These are phyloP conservation scores for Auriscalpium microsporum DNA, from an alignment of 768 basidiomycete genomes.

Conservation along the genomic window DNA sequence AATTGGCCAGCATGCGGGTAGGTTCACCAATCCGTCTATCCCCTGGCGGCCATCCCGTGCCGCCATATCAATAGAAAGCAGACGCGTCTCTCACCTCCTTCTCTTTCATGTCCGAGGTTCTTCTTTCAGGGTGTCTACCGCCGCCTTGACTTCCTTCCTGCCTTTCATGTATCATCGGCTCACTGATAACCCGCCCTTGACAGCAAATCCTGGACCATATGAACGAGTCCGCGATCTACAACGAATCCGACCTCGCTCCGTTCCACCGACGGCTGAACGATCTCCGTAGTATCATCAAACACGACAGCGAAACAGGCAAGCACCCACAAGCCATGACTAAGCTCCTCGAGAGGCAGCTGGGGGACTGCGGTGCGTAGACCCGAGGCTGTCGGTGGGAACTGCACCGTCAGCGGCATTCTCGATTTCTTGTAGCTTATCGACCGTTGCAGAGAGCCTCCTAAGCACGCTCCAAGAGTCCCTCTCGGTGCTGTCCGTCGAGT, in stretches of 20 bases:
- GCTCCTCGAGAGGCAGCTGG: slow-evolving; percentile 82
- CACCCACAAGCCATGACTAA: slow-evolving; percentile 84
- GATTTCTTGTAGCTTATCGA: not conserved
- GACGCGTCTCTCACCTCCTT: not conserved
- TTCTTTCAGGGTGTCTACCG: not conserved
- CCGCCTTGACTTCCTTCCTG: not conserved
- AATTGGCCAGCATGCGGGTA: slow-evolving; percentile 93
- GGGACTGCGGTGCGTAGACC: slow-evolving; percentile 72
- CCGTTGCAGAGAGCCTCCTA: slow-evolving; percentile 52
- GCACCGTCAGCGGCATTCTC: not conserved
- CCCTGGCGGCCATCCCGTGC: not conserved
- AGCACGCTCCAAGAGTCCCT: slow-evolving; percentile 75
- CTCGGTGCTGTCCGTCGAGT: slow-evolving; percentile 80
- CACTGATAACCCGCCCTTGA: not conserved
- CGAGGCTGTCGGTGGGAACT: not conserved
- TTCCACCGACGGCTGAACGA: slow-evolving; percentile 78
- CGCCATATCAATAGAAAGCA: slow-evolving; percentile 1
- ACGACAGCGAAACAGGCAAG: slow-evolving; percentile 71
- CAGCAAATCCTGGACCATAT: slow-evolving; percentile 94
- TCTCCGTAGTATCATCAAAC: slow-evolving; percentile 77
- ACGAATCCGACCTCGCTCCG: slow-evolving; percentile 81
- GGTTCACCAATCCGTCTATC: slow-evolving; percentile 30
- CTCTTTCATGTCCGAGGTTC: not conserved
- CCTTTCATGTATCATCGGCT: not conserved
- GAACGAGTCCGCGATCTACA: slow-evolving; percentile 94